phyloP scores from a whole-genome alignment of 352 stramenopile species.

The Phytophthora lateralis region DNA sequence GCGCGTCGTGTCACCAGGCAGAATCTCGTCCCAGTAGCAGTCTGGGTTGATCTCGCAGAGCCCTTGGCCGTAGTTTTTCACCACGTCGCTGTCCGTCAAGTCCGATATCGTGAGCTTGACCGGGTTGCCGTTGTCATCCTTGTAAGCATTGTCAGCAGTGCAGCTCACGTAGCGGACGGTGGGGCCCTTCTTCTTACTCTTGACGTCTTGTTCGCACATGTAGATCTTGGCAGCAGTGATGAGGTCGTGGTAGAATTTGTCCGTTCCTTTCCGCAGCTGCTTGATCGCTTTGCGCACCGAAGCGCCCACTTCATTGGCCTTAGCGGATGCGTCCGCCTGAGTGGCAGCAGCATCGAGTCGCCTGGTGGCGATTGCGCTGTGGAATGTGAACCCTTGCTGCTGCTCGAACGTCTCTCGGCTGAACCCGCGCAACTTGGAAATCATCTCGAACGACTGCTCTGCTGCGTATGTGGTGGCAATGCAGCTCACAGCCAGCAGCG shows the following conservation, averaged over 20 bases:
- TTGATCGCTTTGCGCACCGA: conserved; percentile 66
- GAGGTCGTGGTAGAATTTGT: conserved; percentile 70
- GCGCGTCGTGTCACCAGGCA: conserved; percentile 36
- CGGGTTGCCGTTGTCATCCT: conserved; percentile 40
- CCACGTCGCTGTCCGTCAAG: conserved; percentile 31
- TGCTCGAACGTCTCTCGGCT: conserved; percentile 7
- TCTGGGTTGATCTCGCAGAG: conserved; percentile 66
- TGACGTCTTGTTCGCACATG: conserved; percentile 46
- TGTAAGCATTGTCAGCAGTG: conserved; percentile 42
- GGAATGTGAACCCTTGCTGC: background rate
- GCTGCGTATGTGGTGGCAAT: conserved; percentile 9
- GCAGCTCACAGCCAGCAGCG: conserved; percentile 15
- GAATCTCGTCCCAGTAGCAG: conserved; percentile 65
- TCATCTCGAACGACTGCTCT: conserved; percentile 13
- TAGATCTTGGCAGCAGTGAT: conserved; percentile 60
- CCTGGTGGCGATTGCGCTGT: conserved; percentile 1
- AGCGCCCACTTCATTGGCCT: conserved; percentile 55
- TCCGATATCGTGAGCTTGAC: conserved; percentile 30
- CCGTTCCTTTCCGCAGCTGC: conserved; percentile 58
- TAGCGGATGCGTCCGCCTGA: conserved; percentile 29
- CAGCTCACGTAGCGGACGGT: conserved; percentile 41
- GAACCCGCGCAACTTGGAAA: conserved; percentile 29
- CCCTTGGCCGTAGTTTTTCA: conserved; percentile 36
- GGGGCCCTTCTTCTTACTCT: conserved; percentile 16
- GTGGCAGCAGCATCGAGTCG: conserved; percentile 23